Evolutionary conservation across 768 basidiomycete species (phyloP), one percentile per base, ranked within the genome.

Genomic region (Coprinellus micaceus): DNA sequence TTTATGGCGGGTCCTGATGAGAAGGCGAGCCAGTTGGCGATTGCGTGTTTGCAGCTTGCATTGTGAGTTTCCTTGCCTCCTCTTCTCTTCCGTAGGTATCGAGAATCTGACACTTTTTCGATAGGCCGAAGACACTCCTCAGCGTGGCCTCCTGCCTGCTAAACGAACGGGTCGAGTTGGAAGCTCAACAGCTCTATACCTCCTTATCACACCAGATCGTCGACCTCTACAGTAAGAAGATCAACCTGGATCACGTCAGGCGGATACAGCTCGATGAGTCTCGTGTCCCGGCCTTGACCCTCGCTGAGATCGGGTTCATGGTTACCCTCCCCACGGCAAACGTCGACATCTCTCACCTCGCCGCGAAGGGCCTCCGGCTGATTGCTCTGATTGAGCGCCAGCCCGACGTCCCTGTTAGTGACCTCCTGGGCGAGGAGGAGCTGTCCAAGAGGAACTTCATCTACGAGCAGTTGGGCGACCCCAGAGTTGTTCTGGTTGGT

Each of bases 401-500:
- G 48, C 81, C 82, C 3, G 77, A 77, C 52, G 81, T 82, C 4
- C 83, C 86, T 15, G 64, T 77, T 1, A 78, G 81, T 37, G 69
- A 73, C 6, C 74, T 74, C 7, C 64, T 82, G 19, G 79, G 73
- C 7, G 82, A 86, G 45, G 86, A 87, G 44, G 83, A 86, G 61
- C 74, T 79, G 22, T 82, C 83, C 13, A 86, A 84, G 58, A 80
- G 89, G 22, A 82, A 87, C 66, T 82, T 84, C 0, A 81, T 89
- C 39, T 91, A 89, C 58, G 89, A 91, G 56, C 84, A 88, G 61
- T 70, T 93, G 13, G 91, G 90, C 12, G 91, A 92, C 64, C 87
- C 88, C 1, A 82, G 82, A 52, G 77, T 87, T 2, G 70, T 84
- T 44, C 73, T 89, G 26, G 80, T 90, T 47, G 89, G 89, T 89